These are phyloP conservation scores for Hymenoscyphus infarciens DNA, from an alignment of 2,329 filamentous ascomycete genomes.

Conservation along the genomic window DNA sequence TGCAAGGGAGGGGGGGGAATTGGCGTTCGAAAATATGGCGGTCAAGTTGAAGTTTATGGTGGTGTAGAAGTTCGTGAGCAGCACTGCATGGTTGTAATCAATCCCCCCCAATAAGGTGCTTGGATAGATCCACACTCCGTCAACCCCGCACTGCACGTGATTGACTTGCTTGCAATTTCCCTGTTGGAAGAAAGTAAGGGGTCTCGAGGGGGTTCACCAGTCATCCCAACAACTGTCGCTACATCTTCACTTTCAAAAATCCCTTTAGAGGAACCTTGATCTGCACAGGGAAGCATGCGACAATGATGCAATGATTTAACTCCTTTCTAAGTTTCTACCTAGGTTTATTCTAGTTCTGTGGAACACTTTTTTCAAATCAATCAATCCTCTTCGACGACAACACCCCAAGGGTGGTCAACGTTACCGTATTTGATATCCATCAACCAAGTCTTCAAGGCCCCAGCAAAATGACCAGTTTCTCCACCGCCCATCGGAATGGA, in stretches of 20 bases:
- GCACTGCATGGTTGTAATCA: neutral
- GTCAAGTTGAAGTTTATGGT: neutral
- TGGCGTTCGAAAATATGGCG: neutral
- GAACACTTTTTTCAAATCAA: neutral
- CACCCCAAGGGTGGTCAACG: constrained; percentile 64
- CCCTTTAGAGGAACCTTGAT: neutral
- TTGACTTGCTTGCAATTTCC: neutral
- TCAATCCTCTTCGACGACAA: constrained; percentile 56
- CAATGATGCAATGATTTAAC: neutral
- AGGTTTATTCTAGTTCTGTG: neutral
- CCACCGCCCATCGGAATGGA: constrained; percentile 56
- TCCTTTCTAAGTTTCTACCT: neutral
- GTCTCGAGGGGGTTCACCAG: neutral
- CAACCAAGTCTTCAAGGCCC: constrained; percentile 62
- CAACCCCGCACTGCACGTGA: neutral
- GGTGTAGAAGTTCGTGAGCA: neutral
- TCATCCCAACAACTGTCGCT: neutral
- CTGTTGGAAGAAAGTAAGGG: neutral
- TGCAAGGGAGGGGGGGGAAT: neutral
- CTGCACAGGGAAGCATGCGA: neutral
- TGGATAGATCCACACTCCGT: neutral
- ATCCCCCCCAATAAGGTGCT: neutral
- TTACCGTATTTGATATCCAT: constrained; percentile 72
- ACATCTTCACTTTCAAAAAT: neutral
- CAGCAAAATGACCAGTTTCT: constrained; percentile 50